These are phyloP conservation scores for Geotrichum siamense DNA, from an alignment of 1,139 yeast genomes.

Conservation along the genomic window DNA sequence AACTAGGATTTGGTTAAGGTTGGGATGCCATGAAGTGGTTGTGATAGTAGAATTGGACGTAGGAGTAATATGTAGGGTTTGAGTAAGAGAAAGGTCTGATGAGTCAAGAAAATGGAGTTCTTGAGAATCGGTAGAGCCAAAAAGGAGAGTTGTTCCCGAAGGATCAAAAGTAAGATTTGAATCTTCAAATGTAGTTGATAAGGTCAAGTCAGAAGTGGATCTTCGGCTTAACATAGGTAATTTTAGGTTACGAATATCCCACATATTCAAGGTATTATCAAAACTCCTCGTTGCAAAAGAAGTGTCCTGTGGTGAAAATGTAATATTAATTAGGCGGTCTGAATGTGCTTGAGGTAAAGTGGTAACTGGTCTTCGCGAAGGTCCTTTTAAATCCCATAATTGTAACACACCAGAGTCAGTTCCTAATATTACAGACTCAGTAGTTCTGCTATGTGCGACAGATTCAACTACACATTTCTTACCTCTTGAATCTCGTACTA, in stretches of 20 bases:
- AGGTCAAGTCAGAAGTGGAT: conserved; percentile 9
- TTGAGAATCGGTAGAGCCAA: conserved; percentile 24
- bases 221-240: conserved; percentile 31
- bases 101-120: conserved; percentile 34
- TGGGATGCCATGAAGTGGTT: conserved; percentile 30
- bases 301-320: conserved; percentile 18
- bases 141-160: conserved; percentile 26
- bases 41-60: conserved; percentile 21
- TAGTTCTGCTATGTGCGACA: not conserved
- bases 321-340: not conserved
- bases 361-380: conserved; percentile 29
- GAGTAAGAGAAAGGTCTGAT: conserved; percentile 34
- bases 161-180: conserved; percentile 28
- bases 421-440: not conserved
- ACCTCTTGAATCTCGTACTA: conserved; percentile 26
- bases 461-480: conserved; percentile 17
- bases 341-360: not conserved
- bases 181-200: conserved; percentile 25
- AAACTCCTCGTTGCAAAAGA: conserved; percentile 28
- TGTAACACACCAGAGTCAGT: conserved; percentile 29
- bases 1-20: conserved; percentile 34
- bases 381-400: conserved; percentile 31
- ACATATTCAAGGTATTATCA: conserved; percentile 31
- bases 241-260: conserved; percentile 35
- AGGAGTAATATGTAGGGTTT: conserved; percentile 21